These are phyloP conservation scores for Venturia aucupariae DNA, from an alignment of 2,329 filamentous ascomycete species.

Conservation along the genomic window DNA sequence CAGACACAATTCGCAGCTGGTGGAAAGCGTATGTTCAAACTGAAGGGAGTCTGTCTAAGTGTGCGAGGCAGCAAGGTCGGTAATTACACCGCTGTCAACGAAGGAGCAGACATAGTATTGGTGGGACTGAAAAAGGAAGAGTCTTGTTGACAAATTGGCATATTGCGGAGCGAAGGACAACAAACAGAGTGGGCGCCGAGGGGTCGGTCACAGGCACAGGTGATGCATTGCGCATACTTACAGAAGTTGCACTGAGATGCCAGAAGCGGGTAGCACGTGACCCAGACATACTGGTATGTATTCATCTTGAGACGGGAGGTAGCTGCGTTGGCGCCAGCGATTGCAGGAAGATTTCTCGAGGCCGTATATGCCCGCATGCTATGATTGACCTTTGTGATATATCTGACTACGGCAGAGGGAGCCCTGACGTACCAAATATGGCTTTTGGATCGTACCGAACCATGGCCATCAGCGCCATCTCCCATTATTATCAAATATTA, in stretches of 20 bases:
- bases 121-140: background rate
- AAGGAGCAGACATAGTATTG: background rate
- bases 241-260: too few relatives aligned
- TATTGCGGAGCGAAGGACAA: background rate
- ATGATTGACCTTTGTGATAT: background rate
- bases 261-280: background rate
- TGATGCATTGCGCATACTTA: too few relatives aligned
- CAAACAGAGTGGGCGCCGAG: background rate
- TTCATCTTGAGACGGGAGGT: background rate
- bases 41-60: too few relatives aligned
- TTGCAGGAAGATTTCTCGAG: background rate
- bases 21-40: too few relatives aligned
- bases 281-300: background rate
- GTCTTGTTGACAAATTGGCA: background rate
- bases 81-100: background rate
- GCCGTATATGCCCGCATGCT: background rate
- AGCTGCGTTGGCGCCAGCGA: background rate
- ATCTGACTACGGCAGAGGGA: background rate
- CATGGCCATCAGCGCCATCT: background rate
- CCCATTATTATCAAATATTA: too few relatives aligned
- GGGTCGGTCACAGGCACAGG: too few relatives aligned
- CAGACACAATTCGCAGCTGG: too few relatives aligned
- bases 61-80: background rate
- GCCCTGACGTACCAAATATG: slow-evolving; percentile 1
- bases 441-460: background rate